These are phyloP conservation scores for Inonotus obliquus DNA, from an alignment of 1,284 basidiomycete species.

Conservation along the genomic window DNA sequence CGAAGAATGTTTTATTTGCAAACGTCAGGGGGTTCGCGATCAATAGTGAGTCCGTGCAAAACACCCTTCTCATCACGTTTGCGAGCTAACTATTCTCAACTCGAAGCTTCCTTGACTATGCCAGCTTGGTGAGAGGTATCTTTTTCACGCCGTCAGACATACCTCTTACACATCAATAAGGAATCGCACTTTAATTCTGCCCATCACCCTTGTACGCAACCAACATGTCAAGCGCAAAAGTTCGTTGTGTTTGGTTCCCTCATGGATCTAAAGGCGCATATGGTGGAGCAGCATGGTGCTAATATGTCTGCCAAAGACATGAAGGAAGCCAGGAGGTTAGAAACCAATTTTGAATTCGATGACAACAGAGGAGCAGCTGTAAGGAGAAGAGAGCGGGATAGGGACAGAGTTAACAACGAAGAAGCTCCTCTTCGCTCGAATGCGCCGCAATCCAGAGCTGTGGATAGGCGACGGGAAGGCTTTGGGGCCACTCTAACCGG, in stretches of 20 bases:
- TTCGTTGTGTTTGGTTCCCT: constrained; percentile 91
- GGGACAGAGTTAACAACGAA: constrained; percentile 29
- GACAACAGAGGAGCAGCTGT: constrained; percentile 42
- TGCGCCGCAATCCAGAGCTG: constrained; percentile 31
- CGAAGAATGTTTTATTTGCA: constrained; percentile 97
- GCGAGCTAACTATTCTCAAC: constrained; percentile 9
- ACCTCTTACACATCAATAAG: constrained; percentile 29
- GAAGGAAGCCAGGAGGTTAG: constrained; percentile 73
- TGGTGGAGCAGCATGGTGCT: constrained; percentile 81
- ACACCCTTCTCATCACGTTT: neutral
- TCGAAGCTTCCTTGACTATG: constrained; percentile 74
- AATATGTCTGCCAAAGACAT: constrained; percentile 77
- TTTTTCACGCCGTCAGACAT: neutral
- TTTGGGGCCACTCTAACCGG: constrained; percentile 64
- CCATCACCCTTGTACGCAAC: constrained; percentile 78
- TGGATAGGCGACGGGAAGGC: constrained; percentile 46
- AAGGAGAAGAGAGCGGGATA: constrained; percentile 35
- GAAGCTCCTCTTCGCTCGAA: constrained; percentile 41
- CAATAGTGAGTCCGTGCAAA: constrained; percentile 74
- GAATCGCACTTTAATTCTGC: constrained; percentile 64
- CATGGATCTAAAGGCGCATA: constrained; percentile 90
- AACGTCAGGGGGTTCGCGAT: constrained; percentile 71
- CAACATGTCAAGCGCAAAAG: constrained; percentile 78
- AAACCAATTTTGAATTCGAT: constrained; percentile 78
- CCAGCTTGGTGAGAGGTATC: constrained; percentile 51